Evolutionary conservation across 129 eudicot species (phyloP).

Genomic region (Heracleum sosnowskyi): DNA sequence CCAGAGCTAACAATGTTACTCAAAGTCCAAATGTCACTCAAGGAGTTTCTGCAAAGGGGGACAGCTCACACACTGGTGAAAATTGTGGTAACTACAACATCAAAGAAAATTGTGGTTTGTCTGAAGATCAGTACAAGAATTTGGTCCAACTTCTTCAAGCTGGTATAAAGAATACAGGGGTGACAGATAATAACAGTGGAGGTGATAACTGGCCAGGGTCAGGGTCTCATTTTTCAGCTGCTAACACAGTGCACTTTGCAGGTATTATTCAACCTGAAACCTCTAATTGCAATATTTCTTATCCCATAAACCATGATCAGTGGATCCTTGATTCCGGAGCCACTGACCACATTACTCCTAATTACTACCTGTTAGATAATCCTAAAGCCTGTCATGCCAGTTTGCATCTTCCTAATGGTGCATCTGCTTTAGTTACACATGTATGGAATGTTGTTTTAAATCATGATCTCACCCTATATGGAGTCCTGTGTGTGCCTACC

Average conservation of each 20-base stretch:
- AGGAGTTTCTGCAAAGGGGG: not conserved
- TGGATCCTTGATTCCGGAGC: not conserved
- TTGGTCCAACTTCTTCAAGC: not conserved
- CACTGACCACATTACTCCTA: not conserved
- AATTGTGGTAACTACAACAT: too few relatives aligned
- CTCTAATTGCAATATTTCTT: not conserved
- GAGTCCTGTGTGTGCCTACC: not conserved
- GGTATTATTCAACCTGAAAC: not conserved
- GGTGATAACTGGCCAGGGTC: too few relatives aligned
- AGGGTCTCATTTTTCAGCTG: too few relatives aligned
- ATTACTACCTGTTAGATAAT: too few relatives aligned
- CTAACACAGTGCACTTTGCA: too few relatives aligned
- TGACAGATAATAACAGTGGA: not conserved
- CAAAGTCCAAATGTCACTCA: rapidly evolving
- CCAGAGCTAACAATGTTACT: not conserved
- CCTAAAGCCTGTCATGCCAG: not conserved
- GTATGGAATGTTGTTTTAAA: not conserved
- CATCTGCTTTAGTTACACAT: not conserved
- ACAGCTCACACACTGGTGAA: not conserved
- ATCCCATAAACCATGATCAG: not conserved
- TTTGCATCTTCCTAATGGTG: not conserved
- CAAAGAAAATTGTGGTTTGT: not conserved
- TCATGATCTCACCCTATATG: not conserved
- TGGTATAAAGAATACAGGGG: not conserved
- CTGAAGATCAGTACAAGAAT: not conserved